Evolutionary conservation across 73 alveolate species (phyloP).

Genomic region (Paramecium bursaria): DNA sequence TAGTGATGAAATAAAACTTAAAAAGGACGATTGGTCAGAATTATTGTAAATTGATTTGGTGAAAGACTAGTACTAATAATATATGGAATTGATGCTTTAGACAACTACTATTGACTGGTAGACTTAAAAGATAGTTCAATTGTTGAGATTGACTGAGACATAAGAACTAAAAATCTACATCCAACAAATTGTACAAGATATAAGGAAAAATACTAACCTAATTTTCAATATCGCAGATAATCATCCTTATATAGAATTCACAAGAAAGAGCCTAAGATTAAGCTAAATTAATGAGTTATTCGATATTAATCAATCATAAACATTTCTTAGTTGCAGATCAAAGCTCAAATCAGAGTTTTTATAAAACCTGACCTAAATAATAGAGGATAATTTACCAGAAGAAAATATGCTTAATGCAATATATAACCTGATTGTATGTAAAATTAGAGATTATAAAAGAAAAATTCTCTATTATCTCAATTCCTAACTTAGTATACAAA

Average conservation of each 20-base stretch:
- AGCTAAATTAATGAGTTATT: conserved; percentile 31
- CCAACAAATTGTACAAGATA: not conserved
- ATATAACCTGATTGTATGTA: not conserved
- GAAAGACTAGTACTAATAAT: not conserved
- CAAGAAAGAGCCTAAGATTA: conserved; percentile 34
- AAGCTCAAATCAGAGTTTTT: conserved; percentile 15
- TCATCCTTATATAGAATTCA: conserved; percentile 23
- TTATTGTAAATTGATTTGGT: not conserved
- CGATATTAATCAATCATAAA: not conserved
- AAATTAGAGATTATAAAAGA: conserved; percentile 33
- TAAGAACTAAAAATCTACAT: not conserved
- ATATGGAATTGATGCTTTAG: not conserved
- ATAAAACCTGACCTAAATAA: not conserved
- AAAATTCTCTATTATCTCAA: conserved; percentile 11
- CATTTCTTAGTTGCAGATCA: not conserved
- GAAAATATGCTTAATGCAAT: conserved; percentile 14
- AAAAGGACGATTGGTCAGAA: conserved; percentile 16
- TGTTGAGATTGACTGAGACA: not conserved
- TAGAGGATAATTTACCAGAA: not conserved
- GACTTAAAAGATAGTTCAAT: not conserved
- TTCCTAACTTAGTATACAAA: not conserved
- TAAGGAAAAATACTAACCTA: not conserved
- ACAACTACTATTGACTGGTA: not conserved
- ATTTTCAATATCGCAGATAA: conserved; percentile 24
- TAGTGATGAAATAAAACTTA: not conserved